Evolutionary conservation across 208 protist genomes (phyloP).

Genomic region (Herpetomonas samuelpessoai): DNA sequence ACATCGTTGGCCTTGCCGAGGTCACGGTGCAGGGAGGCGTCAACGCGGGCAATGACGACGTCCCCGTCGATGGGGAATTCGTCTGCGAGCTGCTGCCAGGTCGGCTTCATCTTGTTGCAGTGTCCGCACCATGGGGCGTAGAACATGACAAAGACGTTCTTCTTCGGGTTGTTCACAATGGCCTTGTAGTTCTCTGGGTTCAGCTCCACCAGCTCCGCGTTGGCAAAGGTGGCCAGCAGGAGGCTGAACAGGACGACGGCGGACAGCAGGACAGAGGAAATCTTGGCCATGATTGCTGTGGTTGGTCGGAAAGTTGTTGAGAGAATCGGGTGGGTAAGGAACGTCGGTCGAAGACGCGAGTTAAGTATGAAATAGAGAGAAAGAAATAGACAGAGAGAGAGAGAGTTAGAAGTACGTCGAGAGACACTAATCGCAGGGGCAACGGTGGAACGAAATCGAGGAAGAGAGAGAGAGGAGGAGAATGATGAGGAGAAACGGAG

Average conservation of each 20-base stretch:
- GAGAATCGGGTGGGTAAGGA: no score
- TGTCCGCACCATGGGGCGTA: constrained; percentile 97
- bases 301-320: no score
- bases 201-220: constrained; percentile 65
- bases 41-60: constrained; percentile 78
- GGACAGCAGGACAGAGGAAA: constrained; percentile 17
- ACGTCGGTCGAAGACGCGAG: no score
- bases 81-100: constrained; percentile 68
- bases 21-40: constrained; percentile 45
- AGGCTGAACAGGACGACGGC: constrained; percentile 16
- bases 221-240: constrained; percentile 9
- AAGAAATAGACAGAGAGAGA: no score
- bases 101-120: constrained; percentile 93
- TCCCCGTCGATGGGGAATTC: constrained; percentile 35
- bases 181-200: constrained; percentile 68
- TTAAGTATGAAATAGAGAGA: no score
- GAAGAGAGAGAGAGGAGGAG: no score
- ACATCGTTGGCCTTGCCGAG: constrained; percentile 55
- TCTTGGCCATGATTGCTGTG: constrained; percentile 11
- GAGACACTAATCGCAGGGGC: no score
- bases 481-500: no score
- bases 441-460: no score
- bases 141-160: constrained; percentile 96
- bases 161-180: constrained; percentile 76
- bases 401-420: no score